Conservation (phyloP, 371 early-diverging fungal species). For the Antonospora locustae region DNA sequence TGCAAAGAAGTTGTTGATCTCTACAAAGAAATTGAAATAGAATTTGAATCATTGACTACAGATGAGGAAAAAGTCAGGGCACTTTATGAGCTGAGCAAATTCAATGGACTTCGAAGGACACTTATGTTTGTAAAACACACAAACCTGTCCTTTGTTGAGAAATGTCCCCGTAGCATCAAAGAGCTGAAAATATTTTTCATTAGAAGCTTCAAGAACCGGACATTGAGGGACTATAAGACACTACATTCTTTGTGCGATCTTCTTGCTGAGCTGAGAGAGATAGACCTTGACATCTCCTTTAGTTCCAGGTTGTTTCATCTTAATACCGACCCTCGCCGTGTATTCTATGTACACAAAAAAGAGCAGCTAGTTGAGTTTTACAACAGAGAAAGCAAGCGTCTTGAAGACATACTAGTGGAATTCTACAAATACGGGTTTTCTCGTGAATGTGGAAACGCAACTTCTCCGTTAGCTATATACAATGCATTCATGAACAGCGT, state of each 20-base stretch:
- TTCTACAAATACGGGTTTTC: no score
- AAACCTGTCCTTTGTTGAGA: not conserved
- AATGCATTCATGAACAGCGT: no score
- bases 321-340: not conserved
- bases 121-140: not conserved
- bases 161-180: not conserved
- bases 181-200: not conserved
- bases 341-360: slow-evolving; percentile 28
- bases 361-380: slow-evolving; percentile 6
- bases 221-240: not conserved
- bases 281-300: not conserved
- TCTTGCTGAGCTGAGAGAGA: not conserved
- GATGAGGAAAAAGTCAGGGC: not conserved
- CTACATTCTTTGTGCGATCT: not conserved
- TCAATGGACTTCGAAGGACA: not conserved
- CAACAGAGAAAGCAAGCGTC: slow-evolving; percentile 14
- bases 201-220: not conserved
- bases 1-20: slow-evolving; percentile 1
- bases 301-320: slow-evolving; percentile 7
- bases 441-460: no score
- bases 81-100: not conserved
- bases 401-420: slow-evolving; percentile 14
- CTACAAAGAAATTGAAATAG: slow-evolving; percentile 4
- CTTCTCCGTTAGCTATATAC: no score
- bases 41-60: not conserved